A percentile compares a stretch with the other conserved stretches of the same genome.
Evolutionary conservation across 2,329 filamentous ascomycete species (phyloP).

Genomic region (Pseudogymnoascus sp.): DNA sequence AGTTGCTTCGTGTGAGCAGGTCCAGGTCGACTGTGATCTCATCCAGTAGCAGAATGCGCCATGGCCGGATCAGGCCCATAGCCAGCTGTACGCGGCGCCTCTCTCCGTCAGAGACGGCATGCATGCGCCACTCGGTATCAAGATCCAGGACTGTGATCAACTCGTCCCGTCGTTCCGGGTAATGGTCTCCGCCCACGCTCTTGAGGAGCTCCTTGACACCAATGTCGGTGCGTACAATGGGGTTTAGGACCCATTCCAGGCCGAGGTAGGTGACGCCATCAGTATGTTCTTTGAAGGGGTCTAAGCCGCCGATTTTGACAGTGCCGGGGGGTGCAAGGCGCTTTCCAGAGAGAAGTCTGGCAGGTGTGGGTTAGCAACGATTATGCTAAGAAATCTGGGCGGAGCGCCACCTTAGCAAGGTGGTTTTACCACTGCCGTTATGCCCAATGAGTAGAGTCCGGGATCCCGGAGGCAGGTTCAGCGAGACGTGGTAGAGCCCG

Average conservation of each 20-base stretch:
- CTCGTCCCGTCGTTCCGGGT: conserved; percentile 75
- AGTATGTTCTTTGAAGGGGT: conserved; percentile 84
- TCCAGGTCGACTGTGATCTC: conserved; percentile 97
- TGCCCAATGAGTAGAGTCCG: conserved; percentile 90
- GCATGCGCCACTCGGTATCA: conserved; percentile 88
- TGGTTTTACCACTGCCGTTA: conserved; percentile 96
- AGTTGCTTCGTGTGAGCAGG: conserved; percentile 74
- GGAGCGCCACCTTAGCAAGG: conserved; percentile 56
- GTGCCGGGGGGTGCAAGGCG: conserved; percentile 72
- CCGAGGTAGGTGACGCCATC: conserved; percentile 96
- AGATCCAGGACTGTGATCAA: conserved; percentile 84
- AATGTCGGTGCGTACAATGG: conserved; percentile 91
- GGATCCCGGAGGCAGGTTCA: conserved; percentile 73
- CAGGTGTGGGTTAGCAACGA: not conserved
- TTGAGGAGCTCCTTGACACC: conserved; percentile 78
- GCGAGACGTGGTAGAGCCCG: conserved; percentile 66
- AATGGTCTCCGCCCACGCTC: conserved; percentile 80
- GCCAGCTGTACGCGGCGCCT: conserved; percentile 84
- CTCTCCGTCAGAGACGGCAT: conserved; percentile 90
- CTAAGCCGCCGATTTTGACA: conserved; percentile 72
- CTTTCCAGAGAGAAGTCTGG: conserved; percentile 76
- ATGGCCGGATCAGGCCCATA: conserved; percentile 89
- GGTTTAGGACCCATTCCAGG: conserved; percentile 96
- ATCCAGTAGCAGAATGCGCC: conserved; percentile 84
- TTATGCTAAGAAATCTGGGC: conserved; percentile 29